Percentiles rank a stretch among this genome's conserved stretches.
Conservation (phyloP, 2,329 filamentous ascomycete species). For the Penicillium sp. region DNA sequence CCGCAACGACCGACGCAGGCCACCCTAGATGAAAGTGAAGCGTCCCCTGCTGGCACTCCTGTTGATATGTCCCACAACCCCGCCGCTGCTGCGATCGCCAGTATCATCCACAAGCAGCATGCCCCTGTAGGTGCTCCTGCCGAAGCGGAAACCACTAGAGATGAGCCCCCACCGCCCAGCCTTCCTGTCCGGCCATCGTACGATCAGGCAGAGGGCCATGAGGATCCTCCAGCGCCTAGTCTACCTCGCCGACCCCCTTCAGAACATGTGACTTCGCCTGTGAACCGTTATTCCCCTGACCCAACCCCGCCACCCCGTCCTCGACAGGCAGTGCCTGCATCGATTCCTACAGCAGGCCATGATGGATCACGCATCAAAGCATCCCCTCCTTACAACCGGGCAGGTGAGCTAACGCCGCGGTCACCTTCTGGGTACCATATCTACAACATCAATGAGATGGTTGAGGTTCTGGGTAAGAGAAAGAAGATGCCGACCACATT, state of each 20-base stretch:
- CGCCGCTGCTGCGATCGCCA: constrained; percentile 57
- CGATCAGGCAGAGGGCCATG: constrained; percentile 61
- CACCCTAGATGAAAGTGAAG: constrained; percentile 26
- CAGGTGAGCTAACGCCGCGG: constrained; percentile 49
- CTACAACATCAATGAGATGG: constrained; percentile 97
- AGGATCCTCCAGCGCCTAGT: constrained; percentile 42
- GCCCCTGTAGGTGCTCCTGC: constrained; percentile 30
- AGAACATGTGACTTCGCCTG: constrained; percentile 53
- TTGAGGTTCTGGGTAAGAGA: constrained; percentile 92
- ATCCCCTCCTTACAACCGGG: constrained; percentile 58
- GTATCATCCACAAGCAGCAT: constrained; percentile 45
- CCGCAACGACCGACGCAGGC: constrained; percentile 30
- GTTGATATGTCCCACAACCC: constrained; percentile 51
- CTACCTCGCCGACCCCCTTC: constrained; percentile 64
- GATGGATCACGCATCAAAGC: constrained; percentile 47
- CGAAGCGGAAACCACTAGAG: constrained; percentile 28
- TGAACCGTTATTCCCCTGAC: constrained; percentile 59
- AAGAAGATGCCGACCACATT: constrained; percentile 98
- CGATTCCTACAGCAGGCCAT: constrained; percentile 28
- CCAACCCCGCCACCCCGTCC: constrained; percentile 42
- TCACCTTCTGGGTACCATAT: constrained; percentile 84
- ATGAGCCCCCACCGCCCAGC: constrained; percentile 36
- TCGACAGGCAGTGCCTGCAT: constrained; percentile 11
- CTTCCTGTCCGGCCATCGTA: constrained; percentile 53
- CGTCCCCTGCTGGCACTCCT: constrained; percentile 34